A percentile compares a stretch with the other conserved stretches of the same genome.
These are phyloP conservation scores for Lipomyces sp. DNA, from an alignment of 805 yeast species.

Conservation along the genomic window DNA sequence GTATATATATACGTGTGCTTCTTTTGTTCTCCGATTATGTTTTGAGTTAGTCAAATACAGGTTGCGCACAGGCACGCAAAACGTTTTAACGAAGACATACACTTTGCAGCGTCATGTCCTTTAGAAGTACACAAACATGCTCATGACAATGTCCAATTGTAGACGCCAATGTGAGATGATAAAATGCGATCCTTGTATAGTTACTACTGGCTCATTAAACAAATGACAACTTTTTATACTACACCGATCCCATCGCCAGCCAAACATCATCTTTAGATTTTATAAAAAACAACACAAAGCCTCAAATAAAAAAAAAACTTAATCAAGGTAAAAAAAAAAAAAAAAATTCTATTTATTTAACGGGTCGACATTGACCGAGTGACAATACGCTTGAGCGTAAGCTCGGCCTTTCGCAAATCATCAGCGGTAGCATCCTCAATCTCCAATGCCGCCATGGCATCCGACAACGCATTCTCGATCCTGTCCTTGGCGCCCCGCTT, in stretches of 20 bases:
- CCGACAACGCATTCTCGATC: slow-evolving; percentile 97
- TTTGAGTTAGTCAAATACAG: not conserved
- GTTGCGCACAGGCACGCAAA: no score
- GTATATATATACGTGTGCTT: not conserved
- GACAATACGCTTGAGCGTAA: slow-evolving; percentile 98
- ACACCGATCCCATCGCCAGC: slow-evolving; percentile 2
- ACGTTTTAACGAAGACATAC: not conserved
- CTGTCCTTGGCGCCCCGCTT: slow-evolving; percentile 97
- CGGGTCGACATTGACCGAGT: slow-evolving; percentile 36
- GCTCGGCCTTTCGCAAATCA: slow-evolving; percentile 98
- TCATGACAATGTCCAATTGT: no score
- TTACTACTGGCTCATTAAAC: not conserved
- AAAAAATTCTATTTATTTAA: slow-evolving; percentile 16
- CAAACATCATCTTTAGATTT: not conserved
- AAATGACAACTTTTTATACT: slow-evolving; percentile 1
- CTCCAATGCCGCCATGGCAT: slow-evolving; percentile 97
- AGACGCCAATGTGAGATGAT: not conserved
- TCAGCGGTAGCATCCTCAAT: slow-evolving; percentile 96
- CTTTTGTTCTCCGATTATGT: not conserved
- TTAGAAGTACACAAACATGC: no score
- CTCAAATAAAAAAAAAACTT: not conserved
- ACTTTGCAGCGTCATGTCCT: not conserved
- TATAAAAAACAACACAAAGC: not conserved
- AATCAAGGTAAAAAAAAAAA: not conserved
- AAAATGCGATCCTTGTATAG: not conserved